Conservation (phyloP, 2,329 filamentous ascomycete genomes). For the Pseudogymnoascus sp. region DNA sequence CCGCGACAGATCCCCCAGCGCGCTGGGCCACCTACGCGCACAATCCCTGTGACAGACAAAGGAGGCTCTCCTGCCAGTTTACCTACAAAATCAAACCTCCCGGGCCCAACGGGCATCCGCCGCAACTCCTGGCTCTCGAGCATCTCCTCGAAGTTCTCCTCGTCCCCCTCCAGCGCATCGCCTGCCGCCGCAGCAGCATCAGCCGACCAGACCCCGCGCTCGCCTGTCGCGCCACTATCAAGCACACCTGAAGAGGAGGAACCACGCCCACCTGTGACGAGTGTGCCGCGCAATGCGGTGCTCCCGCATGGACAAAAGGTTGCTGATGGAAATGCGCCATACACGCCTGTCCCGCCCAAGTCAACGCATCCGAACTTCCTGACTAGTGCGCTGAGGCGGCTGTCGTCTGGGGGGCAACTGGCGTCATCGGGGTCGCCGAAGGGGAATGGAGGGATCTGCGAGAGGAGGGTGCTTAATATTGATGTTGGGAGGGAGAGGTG, state of each 20-base stretch:
- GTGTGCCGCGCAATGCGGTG: constrained; percentile 49
- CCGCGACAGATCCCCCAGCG: constrained; percentile 22
- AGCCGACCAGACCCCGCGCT: constrained; percentile 27
- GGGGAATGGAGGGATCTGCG: constrained; percentile 57
- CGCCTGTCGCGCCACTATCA: background rate
- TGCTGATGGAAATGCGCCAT: constrained; percentile 55
- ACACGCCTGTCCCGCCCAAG: constrained; percentile 68
- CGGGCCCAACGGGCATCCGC: constrained; percentile 30
- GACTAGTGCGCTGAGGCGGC: constrained; percentile 68
- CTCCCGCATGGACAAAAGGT: constrained; percentile 47
- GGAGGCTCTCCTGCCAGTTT: background rate
- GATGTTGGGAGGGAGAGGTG: constrained; percentile 74
- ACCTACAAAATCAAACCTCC: background rate
- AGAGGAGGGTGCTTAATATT: constrained; percentile 76
- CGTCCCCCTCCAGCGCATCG: constrained; percentile 35
- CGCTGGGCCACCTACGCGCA: constrained; percentile 21
- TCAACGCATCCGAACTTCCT: constrained; percentile 64
- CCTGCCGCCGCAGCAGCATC: constrained; percentile 17
- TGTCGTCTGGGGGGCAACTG: constrained; percentile 53
- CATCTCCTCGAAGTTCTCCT: constrained; percentile 86
- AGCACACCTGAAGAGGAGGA: constrained; percentile 15
- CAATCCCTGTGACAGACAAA: background rate
- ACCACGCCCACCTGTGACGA: constrained; percentile 40
- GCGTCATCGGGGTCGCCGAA: constrained; percentile 6
- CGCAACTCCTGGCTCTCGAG: constrained; percentile 86